Evolutionary conservation across 2,329 filamentous ascomycete species (phyloP).

Genomic region (Fusarium abutilonis): DNA sequence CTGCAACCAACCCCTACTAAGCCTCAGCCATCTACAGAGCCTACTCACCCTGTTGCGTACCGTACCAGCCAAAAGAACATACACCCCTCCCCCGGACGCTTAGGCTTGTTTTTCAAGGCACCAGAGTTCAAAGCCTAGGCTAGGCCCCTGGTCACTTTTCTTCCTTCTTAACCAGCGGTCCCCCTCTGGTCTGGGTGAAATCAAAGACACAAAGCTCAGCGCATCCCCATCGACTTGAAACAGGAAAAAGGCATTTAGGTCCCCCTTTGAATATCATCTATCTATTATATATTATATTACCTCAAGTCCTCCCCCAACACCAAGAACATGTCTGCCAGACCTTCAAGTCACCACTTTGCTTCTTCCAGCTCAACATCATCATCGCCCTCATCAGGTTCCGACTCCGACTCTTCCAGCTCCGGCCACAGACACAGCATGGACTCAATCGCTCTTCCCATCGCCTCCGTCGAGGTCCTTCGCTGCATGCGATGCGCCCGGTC

Average conservation of each 20-base stretch:
- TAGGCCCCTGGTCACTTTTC: slow-evolving; percentile 27
- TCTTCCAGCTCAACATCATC: slow-evolving; percentile 40
- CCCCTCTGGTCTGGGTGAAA: slow-evolving; percentile 29
- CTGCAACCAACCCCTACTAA: slow-evolving; percentile 40
- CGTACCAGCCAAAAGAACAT: not conserved
- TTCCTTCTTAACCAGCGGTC: slow-evolving; percentile 32
- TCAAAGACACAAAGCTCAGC: slow-evolving; percentile 25
- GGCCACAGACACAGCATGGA: slow-evolving; percentile 61
- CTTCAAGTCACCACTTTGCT: slow-evolving; percentile 37
- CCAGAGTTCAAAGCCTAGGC: slow-evolving; percentile 33
- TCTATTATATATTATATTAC: slow-evolving; percentile 38
- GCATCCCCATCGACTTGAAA: slow-evolving; percentile 35
- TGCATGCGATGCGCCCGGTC: slow-evolving; percentile 70
- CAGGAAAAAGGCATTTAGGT: slow-evolving; percentile 24
- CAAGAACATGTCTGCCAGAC: slow-evolving; percentile 36
- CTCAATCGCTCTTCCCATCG: slow-evolving; percentile 55
- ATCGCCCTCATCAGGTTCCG: slow-evolving; percentile 33
- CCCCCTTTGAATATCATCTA: slow-evolving; percentile 17
- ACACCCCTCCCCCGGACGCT: slow-evolving; percentile 28
- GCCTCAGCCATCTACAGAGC: slow-evolving; percentile 44
- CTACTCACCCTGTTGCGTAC: slow-evolving; percentile 34
- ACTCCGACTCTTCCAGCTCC: slow-evolving; percentile 43
- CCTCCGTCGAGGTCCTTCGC: slow-evolving; percentile 68
- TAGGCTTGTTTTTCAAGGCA: slow-evolving; percentile 34
- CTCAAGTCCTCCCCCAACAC: slow-evolving; percentile 20